Evolutionary conservation across 148 eudicot species (phyloP), one percentile per base, ranked within the genome.

Genomic region (Dysphania ambrosioides): DNA sequence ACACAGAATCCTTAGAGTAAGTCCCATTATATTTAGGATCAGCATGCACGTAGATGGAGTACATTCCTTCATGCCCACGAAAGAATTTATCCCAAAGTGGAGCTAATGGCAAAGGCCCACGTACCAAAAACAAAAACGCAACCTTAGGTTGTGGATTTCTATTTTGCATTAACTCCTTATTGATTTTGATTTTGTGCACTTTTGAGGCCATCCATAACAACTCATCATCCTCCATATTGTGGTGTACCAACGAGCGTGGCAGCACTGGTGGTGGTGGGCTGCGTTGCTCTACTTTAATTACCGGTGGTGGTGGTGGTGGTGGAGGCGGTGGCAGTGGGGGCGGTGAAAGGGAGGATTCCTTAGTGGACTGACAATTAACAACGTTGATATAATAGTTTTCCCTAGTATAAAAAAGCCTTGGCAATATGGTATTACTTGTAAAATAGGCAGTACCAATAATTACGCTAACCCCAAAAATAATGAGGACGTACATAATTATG

Each of bases 31-130:
- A 87, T 34, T 72, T 68, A 49, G 92, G 92, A 10, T 61, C 74
- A 29, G 90, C 79, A 79, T 89, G 93, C 29, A 89, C 87, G 44
- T 89, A 89, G 35, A 89, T 85, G 29, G 87, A 82, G 61, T 78
- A 89, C 26, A 72, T 64, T 12, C 85, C 87, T 82, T 87, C 55
- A 71, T 89, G 70, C 31, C 93, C 93, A 60, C 75, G 57, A 58
- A 89, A 89, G 79, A 89, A 89, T 44, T 16, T 85, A 61, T 89
- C 90, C 93, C 93, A 89, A 2, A 89, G 67, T 0, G 87, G 82
- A 51, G 81, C 86, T 80, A 89, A 68, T 24, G 89, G 90, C 72
- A 89, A 67, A 3, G 78, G 61, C 21, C 90, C 93, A 69, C 85
- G 82, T 65, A 87, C 85, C 66, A 88, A 77, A 72, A 85, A 88